These are phyloP conservation scores for Danielia oregonensis DNA, from an alignment of 805 yeast species.

Conservation along the genomic window DNA sequence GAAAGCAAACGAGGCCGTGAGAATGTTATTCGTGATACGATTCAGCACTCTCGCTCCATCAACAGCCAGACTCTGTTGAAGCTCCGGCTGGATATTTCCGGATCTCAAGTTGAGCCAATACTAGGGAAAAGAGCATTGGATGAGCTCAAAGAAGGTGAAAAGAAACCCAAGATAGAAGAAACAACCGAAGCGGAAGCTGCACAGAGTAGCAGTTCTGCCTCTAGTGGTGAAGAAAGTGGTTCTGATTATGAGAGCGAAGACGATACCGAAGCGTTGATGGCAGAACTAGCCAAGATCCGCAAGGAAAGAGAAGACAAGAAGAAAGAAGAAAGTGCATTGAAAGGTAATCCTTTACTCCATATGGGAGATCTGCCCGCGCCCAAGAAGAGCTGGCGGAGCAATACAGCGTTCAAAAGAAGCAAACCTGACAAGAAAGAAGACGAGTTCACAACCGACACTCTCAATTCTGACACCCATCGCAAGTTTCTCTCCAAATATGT, in stretches of 20 bases:
- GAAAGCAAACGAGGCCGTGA: conserved; percentile 39
- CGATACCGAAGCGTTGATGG: conserved; percentile 18
- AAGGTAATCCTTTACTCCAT: conserved; percentile 1
- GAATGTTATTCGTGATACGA: conserved; percentile 27
- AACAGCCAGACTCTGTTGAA: conserved; percentile 32
- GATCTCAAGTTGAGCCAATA: conserved; percentile 12
- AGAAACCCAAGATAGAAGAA: conserved; percentile 1
- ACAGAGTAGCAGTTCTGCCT: background rate
- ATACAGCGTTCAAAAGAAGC: conserved; percentile 20
- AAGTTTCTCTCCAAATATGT: conserved; percentile 33
- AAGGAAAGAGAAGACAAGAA: conserved; percentile 7
- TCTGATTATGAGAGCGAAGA: background rate
- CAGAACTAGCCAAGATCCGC: conserved; percentile 19
- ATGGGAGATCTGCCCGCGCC: background rate
- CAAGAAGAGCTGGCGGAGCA: conserved; percentile 30
- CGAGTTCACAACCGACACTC: conserved; percentile 29
- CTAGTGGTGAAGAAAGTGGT: background rate
- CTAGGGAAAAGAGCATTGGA: conserved; percentile 19
- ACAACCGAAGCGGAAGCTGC: background rate
- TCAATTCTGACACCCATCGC: conserved; percentile 33
- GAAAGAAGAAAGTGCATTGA: conserved; percentile 1
- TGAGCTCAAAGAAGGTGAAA: conserved; percentile 20
- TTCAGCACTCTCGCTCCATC: conserved; percentile 31
- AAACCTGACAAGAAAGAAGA: conserved; percentile 4
- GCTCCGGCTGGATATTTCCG: conserved; percentile 25